A percentile compares a stretch with the other conserved stretches of the same genome.
Conservation (phyloP, 805 yeast species). For the Ogataea siamensis region DNA sequence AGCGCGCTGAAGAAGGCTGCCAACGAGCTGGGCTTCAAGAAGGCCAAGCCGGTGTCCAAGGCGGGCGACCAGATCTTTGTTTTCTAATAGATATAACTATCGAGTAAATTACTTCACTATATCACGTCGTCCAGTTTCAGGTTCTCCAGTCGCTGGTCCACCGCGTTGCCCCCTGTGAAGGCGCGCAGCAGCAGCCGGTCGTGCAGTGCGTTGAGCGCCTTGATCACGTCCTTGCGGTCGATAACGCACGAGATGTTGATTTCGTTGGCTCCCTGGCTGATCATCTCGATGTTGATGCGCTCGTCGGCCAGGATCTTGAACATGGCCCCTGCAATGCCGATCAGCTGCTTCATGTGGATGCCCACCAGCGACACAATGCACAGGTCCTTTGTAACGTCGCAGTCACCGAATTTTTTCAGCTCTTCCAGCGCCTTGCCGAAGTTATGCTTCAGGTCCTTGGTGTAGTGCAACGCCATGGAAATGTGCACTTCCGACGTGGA, state of each 20-base stretch:
- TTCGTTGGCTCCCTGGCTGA: constrained; percentile 97
- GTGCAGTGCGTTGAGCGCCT: constrained; percentile 85
- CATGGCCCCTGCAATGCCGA: constrained; percentile 97
- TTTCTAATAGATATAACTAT: constrained; percentile 44
- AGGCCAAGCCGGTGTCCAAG: constrained; percentile 86
- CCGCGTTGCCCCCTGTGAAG: constrained; percentile 33
- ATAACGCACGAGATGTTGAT: constrained; percentile 96
- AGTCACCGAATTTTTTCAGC: constrained; percentile 76
- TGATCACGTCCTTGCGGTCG: constrained; percentile 73
- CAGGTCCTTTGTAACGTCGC: constrained; percentile 83
- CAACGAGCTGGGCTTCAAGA: constrained; percentile 66
- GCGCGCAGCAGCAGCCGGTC: constrained; percentile 61
- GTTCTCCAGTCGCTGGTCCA: constrained; percentile 46
- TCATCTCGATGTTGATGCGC: constrained; percentile 93
- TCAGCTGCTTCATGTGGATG: constrained; percentile 92
- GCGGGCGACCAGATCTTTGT: constrained; percentile 89
- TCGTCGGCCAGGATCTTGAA: constrained; percentile 92
- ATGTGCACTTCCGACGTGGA: constrained; percentile 98
- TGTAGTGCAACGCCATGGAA: constrained; percentile 92
- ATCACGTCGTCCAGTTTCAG: constrained; percentile 35
- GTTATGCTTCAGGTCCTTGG: constrained; percentile 53
- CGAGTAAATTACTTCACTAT: neutral
- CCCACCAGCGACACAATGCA: constrained; percentile 94
- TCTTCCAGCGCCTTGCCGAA: constrained; percentile 75
- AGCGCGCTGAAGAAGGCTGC: constrained; percentile 81